A percentile compares a stretch with the other conserved stretches of the same genome.
These are phyloP conservation scores for Filosporella fistucella DNA, from an alignment of 495 filamentous ascomycete species.

Conservation along the genomic window DNA sequence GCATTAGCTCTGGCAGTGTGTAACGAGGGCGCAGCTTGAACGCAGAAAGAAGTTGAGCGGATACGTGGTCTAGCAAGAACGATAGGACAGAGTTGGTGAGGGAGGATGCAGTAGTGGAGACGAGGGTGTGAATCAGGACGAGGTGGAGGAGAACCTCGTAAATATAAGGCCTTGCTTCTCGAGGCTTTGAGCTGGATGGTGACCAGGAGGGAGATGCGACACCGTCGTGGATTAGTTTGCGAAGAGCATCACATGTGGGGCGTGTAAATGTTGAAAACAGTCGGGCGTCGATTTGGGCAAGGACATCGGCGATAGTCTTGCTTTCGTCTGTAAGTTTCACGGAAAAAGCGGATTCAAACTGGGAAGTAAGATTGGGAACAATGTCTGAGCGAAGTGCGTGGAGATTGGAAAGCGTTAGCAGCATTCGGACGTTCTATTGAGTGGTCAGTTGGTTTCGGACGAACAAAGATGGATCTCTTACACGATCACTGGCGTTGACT, in stretches of 20 bases:
- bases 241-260: constrained; percentile 59
- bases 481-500: constrained; percentile 64
- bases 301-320: constrained; percentile 83
- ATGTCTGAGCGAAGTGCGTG: constrained; percentile 69
- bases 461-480: constrained; percentile 37
- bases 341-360: constrained; percentile 86
- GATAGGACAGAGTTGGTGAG: constrained; percentile 73
- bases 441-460: constrained; percentile 19
- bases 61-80: constrained; percentile 73
- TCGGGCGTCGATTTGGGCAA: constrained; percentile 80
- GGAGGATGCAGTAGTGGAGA: constrained; percentile 70
- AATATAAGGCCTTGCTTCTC: constrained; percentile 78
- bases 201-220: constrained; percentile 73
- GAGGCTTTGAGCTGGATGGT: constrained; percentile 51
- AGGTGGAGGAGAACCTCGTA: constrained; percentile 78
- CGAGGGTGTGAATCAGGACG: constrained; percentile 87
- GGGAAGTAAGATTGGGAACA: constrained; percentile 75
- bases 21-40: constrained; percentile 66
- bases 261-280: constrained; percentile 88
- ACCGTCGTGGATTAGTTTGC: constrained; percentile 62
- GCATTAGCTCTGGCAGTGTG: constrained; percentile 79
- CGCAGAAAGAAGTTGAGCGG: constrained; percentile 61
- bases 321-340: constrained; percentile 87
- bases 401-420: constrained; percentile 89
- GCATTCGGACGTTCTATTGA: constrained; percentile 77